These are phyloP conservation scores for Ophiocordyceps unilateralis DNA, from an alignment of 2,329 filamentous ascomycete genomes.

Conservation along the genomic window DNA sequence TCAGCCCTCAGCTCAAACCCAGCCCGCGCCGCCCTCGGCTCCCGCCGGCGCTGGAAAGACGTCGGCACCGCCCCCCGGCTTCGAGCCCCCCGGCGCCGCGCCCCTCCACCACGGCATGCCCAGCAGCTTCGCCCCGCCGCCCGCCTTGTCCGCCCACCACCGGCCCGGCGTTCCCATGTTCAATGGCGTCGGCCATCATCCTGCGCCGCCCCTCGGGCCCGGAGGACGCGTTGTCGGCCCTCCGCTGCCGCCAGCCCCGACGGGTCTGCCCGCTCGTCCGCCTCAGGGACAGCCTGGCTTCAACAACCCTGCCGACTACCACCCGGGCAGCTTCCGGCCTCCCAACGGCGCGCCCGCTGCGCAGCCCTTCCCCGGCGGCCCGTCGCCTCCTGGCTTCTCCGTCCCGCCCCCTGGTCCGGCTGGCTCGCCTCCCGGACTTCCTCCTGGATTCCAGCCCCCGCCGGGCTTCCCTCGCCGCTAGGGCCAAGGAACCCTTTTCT, in stretches of 20 bases:
- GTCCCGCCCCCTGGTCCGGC: constrained; percentile 16
- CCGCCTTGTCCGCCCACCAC: not conserved
- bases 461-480: constrained; percentile 19
- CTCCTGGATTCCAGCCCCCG: constrained; percentile 27
- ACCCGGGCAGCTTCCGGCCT: constrained; percentile 24
- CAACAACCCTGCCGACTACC: constrained; percentile 30
- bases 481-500: not conserved
- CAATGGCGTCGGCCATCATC: constrained; percentile 8
- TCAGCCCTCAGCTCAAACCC: constrained; percentile 6
- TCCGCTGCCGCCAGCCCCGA: constrained; percentile 27
- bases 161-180: constrained; percentile 15
- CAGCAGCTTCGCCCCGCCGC: constrained; percentile 19
- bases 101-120: constrained; percentile 18
- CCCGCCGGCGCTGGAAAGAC: constrained; percentile 6
- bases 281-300: constrained; percentile 27
- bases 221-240: constrained; percentile 16
- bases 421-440: constrained; percentile 20
- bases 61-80: constrained; percentile 10
- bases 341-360: constrained; percentile 19
- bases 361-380: constrained; percentile 18
- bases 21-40: not conserved
- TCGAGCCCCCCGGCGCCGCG: constrained; percentile 16
- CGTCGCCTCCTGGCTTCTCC: constrained; percentile 24
- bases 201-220: constrained; percentile 7
- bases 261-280: constrained; percentile 31